A percentile compares a stretch with the other conserved stretches of the same genome.
phyloP scores from a whole-genome alignment of 345 rosid genomes.

The Hypericum androsaemum region DNA sequence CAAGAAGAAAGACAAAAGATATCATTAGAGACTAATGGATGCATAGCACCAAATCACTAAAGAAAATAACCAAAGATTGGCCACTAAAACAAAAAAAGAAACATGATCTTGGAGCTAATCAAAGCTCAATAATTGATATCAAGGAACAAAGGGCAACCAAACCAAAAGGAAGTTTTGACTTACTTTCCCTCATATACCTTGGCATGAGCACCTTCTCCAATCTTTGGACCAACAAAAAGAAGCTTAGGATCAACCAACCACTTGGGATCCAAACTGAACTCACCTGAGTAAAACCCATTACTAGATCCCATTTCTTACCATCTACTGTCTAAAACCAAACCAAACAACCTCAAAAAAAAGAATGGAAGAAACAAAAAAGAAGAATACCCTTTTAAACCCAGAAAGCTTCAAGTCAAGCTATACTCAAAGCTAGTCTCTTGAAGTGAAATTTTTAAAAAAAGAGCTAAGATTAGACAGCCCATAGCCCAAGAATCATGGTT shows the following conservation, averaged over 20 bases:
- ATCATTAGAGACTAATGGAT: conserved; percentile 7
- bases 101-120: conserved; percentile 4
- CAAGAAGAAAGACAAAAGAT: conserved; percentile 12
- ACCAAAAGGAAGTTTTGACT: conserved; percentile 28
- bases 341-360: not conserved
- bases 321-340: conserved; percentile 19
- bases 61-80: conserved; percentile 2
- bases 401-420: no score
- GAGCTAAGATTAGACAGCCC: no score
- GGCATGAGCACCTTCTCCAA: conserved; percentile 99
- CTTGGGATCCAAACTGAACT: conserved; percentile 63
- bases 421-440: no score
- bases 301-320: conserved; percentile 63
- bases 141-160: conserved; percentile 7
- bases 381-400: no score
- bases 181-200: conserved; percentile 97
- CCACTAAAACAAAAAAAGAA: not conserved
- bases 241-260: conserved; percentile 89
- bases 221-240: conserved; percentile 92
- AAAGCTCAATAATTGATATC: conserved; percentile 6
- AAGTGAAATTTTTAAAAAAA: no score
- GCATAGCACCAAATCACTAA: not conserved
- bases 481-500: no score
- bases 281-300: conserved; percentile 49
- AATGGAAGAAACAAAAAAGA: no score